Evolutionary conservation across 352 stramenopile genomes (phyloP).

Genomic region (Elongisporangium undulatum): DNA sequence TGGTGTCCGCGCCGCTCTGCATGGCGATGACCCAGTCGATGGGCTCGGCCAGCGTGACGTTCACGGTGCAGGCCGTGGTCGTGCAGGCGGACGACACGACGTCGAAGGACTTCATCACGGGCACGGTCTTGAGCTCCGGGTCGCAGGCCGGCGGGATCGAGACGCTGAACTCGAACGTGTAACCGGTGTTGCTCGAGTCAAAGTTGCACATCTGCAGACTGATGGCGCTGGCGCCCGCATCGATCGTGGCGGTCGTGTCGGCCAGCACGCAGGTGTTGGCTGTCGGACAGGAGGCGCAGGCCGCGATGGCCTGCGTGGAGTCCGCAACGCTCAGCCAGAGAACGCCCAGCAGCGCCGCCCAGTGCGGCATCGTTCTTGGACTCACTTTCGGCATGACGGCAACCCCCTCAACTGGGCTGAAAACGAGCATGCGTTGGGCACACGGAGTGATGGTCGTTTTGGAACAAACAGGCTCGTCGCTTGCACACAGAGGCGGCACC

Average conservation of each 20-base stretch:
- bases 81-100: slow-evolving; percentile 27
- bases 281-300: not conserved
- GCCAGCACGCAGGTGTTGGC: slow-evolving; percentile 60
- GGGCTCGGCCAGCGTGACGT: slow-evolving; percentile 30
- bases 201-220: slow-evolving; percentile 69
- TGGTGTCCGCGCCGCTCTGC: slow-evolving; percentile 27
- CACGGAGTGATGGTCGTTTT: not conserved
- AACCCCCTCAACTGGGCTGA: not conserved
- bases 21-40: slow-evolving; percentile 72
- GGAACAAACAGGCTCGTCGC: not conserved
- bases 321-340: not conserved
- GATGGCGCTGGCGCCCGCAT: slow-evolving; percentile 33
- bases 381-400: not conserved
- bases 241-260: slow-evolving; percentile 21
- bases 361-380: not conserved
- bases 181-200: slow-evolving; percentile 23
- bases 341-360: slow-evolving; percentile 4
- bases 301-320: not conserved
- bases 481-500: not conserved
- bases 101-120: slow-evolving; percentile 25
- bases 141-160: slow-evolving; percentile 48
- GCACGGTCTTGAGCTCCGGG: slow-evolving; percentile 25
- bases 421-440: not conserved
- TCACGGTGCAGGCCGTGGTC: slow-evolving; percentile 44
- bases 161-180: slow-evolving; percentile 38